Evolutionary conservation across 106 monocot species (phyloP).

Genomic region (Vanilla planifolia): DNA sequence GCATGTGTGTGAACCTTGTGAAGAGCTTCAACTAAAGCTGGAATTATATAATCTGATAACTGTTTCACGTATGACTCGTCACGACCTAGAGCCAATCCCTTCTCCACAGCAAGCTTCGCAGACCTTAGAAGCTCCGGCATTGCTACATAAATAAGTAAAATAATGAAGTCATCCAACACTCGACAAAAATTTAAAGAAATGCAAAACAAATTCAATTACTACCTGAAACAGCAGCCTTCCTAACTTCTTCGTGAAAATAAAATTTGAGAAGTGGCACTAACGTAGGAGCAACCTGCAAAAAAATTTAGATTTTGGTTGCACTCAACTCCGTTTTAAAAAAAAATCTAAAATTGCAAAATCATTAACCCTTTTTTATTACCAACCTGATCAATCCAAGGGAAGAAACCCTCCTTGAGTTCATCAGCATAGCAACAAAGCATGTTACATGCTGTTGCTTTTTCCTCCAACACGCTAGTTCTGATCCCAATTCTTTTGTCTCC

Average conservation of each 20-base stretch:
- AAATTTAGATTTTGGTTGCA: neutral
- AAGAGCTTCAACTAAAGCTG: slow-evolving; percentile 60
- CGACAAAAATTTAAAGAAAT: neutral
- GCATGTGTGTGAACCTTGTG: slow-evolving; percentile 38
- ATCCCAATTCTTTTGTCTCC: slow-evolving; percentile 63
- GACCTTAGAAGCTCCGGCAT: slow-evolving; percentile 59
- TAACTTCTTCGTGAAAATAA: slow-evolving; percentile 72
- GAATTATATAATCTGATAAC: slow-evolving; percentile 63
- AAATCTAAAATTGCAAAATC: neutral
- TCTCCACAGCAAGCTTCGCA: slow-evolving; percentile 65
- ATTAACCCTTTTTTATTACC: neutral
- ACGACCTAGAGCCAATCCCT: slow-evolving; percentile 49
- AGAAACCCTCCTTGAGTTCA: slow-evolving; percentile 76
- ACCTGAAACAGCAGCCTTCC: slow-evolving; percentile 72
- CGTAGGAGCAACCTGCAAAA: slow-evolving; percentile 52
- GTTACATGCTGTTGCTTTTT: slow-evolving; percentile 69
- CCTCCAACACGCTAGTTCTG: slow-evolving; percentile 57
- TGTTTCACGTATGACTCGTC: slow-evolving; percentile 67
- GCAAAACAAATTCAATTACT: slow-evolving; percentile 2
- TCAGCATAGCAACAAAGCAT: slow-evolving; percentile 73
- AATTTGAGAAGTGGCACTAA: slow-evolving; percentile 70
- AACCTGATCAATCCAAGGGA: slow-evolving; percentile 76
- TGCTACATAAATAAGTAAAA: slow-evolving; percentile 23
- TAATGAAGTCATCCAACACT: neutral
- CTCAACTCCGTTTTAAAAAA: neutral